These are phyloP conservation scores for Alisma plantagoaquatica DNA, from an alignment of 106 monocot genomes.

Conservation along the genomic window DNA sequence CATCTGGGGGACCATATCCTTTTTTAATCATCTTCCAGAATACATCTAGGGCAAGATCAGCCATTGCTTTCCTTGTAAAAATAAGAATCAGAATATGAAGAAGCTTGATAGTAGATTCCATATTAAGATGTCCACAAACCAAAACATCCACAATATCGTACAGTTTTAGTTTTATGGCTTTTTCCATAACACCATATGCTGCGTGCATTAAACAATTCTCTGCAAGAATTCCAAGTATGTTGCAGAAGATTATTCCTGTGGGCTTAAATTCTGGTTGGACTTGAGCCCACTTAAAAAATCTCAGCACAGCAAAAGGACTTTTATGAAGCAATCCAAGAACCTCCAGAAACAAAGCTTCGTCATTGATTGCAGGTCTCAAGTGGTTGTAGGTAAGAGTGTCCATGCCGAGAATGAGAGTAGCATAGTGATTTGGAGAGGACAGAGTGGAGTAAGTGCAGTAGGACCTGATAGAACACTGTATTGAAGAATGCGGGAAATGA, in stretches of 20 bases:
- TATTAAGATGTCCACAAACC: not conserved
- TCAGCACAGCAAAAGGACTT: constrained; percentile 31
- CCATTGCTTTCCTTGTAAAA: constrained; percentile 54
- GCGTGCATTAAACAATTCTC: constrained; percentile 28
- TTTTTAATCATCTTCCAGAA: constrained; percentile 49
- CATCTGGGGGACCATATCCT: constrained; percentile 39
- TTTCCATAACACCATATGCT: constrained; percentile 23
- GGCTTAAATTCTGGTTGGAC: constrained; percentile 32
- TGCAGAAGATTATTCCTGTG: constrained; percentile 20
- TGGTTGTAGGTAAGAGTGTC: too few species aligned
- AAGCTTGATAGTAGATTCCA: constrained; percentile 13
- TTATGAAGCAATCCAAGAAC: constrained; percentile 30
- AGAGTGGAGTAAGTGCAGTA: too few species aligned
- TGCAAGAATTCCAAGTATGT: constrained; percentile 38
- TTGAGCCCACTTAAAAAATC: constrained; percentile 67
- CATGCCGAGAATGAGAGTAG: too few species aligned
- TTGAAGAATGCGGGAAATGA: too few species aligned
- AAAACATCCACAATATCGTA: constrained; percentile 34
- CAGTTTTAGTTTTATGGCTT: constrained; percentile 16
- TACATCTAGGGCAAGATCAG: constrained; percentile 25
- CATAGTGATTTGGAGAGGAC: too few species aligned
- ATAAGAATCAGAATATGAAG: constrained; percentile 42
- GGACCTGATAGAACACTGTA: too few species aligned
- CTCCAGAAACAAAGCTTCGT: constrained; percentile 24
- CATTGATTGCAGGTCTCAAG: constrained; percentile 21